Evolutionary conservation across 768 basidiomycete species (phyloP), one percentile per base, ranked within the genome.

Genomic region (Tricholoma sp.): DNA sequence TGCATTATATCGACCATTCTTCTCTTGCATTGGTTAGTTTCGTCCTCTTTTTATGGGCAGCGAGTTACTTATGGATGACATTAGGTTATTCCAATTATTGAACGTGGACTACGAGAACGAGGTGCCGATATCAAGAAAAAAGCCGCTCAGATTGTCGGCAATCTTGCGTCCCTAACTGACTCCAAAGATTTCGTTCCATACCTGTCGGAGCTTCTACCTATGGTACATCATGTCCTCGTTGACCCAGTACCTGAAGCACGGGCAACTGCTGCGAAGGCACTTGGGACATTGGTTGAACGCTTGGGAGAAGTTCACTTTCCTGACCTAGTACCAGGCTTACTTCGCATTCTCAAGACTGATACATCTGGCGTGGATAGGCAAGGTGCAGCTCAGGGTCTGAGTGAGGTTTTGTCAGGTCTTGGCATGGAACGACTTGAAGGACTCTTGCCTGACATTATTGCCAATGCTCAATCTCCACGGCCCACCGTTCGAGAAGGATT

Each of bases 231-330:
- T 18, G 96, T 98, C 14, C 83, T 99, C 8, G 88, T 95, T 41
- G 97, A 99, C 63, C 97, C 97, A 24, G 97, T 98, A 1, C 97
- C 97, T 2, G 97, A 98, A 71, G 96, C 97, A 5, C 84, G 97
- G 55, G 95, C 94, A 1, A 98, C 96, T 0, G 97, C 97, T 6
- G 95, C 96, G 10, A 98, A 98, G 74, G 89, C 96, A 0, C 79
- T 99, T 12, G 96, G 97, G 8, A 92, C 94, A 0, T 82, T 99
- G n/a, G 92, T 99, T 19, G 96, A 98, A 67, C 88, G 97, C 27
- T 76, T 99, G 14, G 97, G 97, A 54, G 97, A 98, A 72, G 72
- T 81, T 8, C 88, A 94, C 68, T 99, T 98, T 84, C 97, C 97
- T 1, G 91, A 96, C 64, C 81, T 99, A 22, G 94, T 99, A 0